These are phyloP conservation scores for Teunomyces pallodes DNA, from an alignment of 805 yeast genomes.

Conservation along the genomic window DNA sequence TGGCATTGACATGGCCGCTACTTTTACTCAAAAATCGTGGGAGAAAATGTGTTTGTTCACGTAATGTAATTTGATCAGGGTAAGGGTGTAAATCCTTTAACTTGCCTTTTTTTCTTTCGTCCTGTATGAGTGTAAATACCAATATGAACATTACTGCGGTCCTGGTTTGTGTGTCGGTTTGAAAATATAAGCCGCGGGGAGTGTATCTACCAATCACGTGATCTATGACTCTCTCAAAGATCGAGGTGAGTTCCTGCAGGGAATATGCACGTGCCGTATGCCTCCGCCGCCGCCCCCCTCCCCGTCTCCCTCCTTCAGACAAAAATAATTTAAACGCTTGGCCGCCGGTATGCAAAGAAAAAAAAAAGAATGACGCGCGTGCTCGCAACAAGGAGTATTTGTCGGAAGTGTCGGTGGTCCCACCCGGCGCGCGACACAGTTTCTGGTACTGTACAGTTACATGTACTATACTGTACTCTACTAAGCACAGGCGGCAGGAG, in stretches of 20 bases:
- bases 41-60: background rate
- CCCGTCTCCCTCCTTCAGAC: background rate
- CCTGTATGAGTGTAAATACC: background rate
- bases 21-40: background rate
- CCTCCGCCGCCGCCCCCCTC: too few relatives aligned
- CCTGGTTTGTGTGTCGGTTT: too few relatives aligned
- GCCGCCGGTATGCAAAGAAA: background rate
- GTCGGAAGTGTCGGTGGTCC: background rate
- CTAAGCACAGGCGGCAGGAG: too few relatives aligned
- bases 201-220: background rate
- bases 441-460: too few relatives aligned
- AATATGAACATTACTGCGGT: background rate
- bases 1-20: background rate
- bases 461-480: too few relatives aligned
- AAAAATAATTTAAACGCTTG: background rate
- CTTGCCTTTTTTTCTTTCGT: background rate
- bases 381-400: background rate
- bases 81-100: background rate
- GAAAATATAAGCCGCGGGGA: too few relatives aligned
- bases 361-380: background rate
- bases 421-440: too few relatives aligned
- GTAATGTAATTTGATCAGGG: background rate
- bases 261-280: background rate
- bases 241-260: background rate
- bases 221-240: background rate